phyloP scores from a whole-genome alignment of 2,329 filamentous ascomycete species.

The Bipolaris zeicola region DNA sequence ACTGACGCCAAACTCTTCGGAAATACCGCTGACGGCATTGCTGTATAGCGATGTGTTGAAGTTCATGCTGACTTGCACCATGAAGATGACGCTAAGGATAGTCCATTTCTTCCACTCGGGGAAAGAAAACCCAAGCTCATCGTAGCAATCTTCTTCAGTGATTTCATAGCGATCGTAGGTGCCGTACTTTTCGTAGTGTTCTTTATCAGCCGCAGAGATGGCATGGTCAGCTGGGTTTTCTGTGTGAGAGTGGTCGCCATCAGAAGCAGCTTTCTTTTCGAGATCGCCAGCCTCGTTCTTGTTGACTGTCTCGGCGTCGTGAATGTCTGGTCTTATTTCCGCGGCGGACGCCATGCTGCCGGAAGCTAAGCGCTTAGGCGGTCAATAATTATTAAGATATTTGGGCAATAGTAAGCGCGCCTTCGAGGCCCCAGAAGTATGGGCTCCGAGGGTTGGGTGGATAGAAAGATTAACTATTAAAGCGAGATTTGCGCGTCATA shows the following conservation, averaged over 20 bases:
- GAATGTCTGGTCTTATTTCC: constrained; percentile 20
- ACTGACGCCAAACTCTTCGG: constrained; percentile 70
- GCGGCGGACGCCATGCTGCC: constrained; percentile 24
- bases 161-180: constrained; percentile 56
- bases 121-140: constrained; percentile 57
- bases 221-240: constrained; percentile 24
- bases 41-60: constrained; percentile 63
- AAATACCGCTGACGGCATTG: constrained; percentile 58
- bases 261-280: constrained; percentile 33
- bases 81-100: constrained; percentile 58
- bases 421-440: background rate
- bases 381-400: background rate
- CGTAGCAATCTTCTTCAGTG: constrained; percentile 57
- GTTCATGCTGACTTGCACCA: constrained; percentile 63
- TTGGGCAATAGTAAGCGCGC: background rate
- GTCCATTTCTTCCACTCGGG: constrained; percentile 60
- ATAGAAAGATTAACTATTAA: constrained; percentile 5
- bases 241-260: constrained; percentile 22
- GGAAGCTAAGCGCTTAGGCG: constrained; percentile 1
- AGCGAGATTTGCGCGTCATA: constrained; percentile 4
- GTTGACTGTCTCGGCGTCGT: constrained; percentile 25
- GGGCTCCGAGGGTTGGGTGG: constrained; percentile 1
- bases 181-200: constrained; percentile 41
- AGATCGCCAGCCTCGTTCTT: constrained; percentile 20
- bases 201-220: constrained; percentile 29